Evolutionary conservation across 2,329 filamentous ascomycete genomes (phyloP).

Genomic region (Pyrenophora teres): DNA sequence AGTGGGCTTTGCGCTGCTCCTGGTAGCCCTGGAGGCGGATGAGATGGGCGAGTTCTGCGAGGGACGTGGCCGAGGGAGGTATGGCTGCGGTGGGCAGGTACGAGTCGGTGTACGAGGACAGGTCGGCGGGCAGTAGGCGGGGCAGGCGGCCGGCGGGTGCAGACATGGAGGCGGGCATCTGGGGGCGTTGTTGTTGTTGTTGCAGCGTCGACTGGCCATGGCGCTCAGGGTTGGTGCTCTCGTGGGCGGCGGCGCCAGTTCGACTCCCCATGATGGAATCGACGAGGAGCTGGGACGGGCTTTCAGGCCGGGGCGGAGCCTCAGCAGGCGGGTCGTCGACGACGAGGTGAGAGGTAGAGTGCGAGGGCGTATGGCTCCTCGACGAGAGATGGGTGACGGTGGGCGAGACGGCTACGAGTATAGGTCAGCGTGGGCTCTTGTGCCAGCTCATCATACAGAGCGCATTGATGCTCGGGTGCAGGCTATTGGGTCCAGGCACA

Average conservation of each 20-base stretch:
- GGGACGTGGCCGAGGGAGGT: conserved; percentile 65
- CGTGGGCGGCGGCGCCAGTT: conserved; percentile 36
- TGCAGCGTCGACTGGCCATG: conserved; percentile 15
- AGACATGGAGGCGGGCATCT: conserved; percentile 51
- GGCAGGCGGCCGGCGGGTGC: conserved; percentile 53
- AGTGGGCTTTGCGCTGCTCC: conserved; percentile 76
- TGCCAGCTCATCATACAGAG: conserved; percentile 51
- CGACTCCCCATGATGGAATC: conserved; percentile 42
- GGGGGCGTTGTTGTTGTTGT: conserved; percentile 24
- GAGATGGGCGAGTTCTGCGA: conserved; percentile 78
- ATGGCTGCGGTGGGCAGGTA: conserved; percentile 61
- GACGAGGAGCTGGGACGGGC: conserved; percentile 48
- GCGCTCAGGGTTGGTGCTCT: conserved; percentile 16
- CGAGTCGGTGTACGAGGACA: conserved; percentile 68
- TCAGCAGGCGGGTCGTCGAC: conserved; percentile 58
- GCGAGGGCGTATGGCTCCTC: conserved; percentile 60
- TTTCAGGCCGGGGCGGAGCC: conserved; percentile 60
- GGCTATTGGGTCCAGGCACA: neutral
- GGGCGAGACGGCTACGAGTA: conserved; percentile 56
- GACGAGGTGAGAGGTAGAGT: conserved; percentile 54
- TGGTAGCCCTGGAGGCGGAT: conserved; percentile 80
- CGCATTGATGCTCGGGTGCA: conserved; percentile 34
- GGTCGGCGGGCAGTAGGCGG: conserved; percentile 66
- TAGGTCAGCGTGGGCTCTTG: conserved; percentile 38
- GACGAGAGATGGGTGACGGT: conserved; percentile 58